These are phyloP conservation scores for Colletotrichum eremochloae DNA, from an alignment of 2,329 filamentous ascomycete genomes.

Conservation along the genomic window DNA sequence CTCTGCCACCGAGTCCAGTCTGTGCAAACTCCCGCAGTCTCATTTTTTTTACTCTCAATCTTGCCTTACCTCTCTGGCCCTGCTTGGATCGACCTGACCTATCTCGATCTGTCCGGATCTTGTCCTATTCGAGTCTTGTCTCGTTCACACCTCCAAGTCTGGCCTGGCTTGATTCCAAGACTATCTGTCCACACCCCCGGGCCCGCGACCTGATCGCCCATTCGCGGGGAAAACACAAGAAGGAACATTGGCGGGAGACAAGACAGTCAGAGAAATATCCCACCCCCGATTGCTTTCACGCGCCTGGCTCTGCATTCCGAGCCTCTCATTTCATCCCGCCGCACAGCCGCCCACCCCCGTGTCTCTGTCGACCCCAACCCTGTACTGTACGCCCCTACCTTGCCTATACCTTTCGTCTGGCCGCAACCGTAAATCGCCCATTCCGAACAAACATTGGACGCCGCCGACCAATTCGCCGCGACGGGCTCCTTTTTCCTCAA, in stretches of 20 bases:
- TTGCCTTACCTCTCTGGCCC: conserved; percentile 1
- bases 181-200: conserved; percentile 15
- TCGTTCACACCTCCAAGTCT: neutral
- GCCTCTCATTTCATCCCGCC: conserved; percentile 44
- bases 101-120: neutral
- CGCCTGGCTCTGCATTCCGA: conserved; percentile 32
- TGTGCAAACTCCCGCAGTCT: conserved; percentile 7
- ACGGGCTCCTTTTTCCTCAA: conserved; percentile 35
- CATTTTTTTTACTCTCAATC: neutral
- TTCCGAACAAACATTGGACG: conserved; percentile 40
- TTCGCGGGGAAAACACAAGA: conserved; percentile 3
- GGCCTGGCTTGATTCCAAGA: conserved; percentile 32
- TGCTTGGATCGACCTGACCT: conserved; percentile 4
- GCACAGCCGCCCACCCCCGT: conserved; percentile 43
- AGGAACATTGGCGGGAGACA: neutral
- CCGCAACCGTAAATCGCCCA: conserved; percentile 38
- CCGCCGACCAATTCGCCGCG: conserved; percentile 36
- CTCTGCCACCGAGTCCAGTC: neutral
- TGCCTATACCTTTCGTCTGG: conserved; percentile 28
- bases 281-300: neutral
- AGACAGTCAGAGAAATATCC: conserved; percentile 23
- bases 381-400: conserved; percentile 12
- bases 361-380: conserved; percentile 17
- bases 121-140: conserved; percentile 9
- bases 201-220: conserved; percentile 21